Evolutionary conservation across 352 stramenopile genomes (phyloP).

Genomic region (Phytopythium cucurbitacearum): DNA sequence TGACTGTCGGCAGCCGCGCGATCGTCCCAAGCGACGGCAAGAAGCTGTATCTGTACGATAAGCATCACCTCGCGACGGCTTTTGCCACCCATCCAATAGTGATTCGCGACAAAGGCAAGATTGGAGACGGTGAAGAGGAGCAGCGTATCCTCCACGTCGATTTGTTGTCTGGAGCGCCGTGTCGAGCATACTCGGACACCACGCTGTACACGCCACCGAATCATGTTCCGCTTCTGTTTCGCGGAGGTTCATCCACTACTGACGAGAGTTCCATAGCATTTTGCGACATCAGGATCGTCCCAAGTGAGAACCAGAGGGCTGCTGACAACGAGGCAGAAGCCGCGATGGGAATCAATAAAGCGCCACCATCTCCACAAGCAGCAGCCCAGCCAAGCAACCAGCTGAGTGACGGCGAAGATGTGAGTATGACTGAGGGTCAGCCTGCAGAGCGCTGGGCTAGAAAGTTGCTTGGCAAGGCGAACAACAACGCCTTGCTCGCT

Average conservation of each 20-base stretch:
- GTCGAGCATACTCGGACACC: constrained; percentile 72
- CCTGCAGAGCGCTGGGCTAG: constrained; percentile 56
- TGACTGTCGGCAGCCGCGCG: constrained; percentile 65
- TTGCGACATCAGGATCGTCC: constrained; percentile 48
- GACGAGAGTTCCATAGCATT: constrained; percentile 63
- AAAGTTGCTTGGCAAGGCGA: constrained; percentile 51
- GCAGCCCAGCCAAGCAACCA: constrained; percentile 14
- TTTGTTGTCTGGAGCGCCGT: constrained; percentile 51
- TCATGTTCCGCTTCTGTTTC: constrained; percentile 19
- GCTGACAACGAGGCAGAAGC: constrained; percentile 3
- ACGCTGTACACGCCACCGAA: constrained; percentile 61
- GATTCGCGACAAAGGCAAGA: constrained; percentile 8
- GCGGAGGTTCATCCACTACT: constrained; percentile 17
- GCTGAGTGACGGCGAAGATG: neutral
- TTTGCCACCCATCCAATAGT: constrained; percentile 13
- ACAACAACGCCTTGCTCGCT: constrained; percentile 47
- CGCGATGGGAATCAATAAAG: constrained; percentile 2
- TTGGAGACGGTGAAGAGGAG: constrained; percentile 12
- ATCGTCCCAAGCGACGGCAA: constrained; percentile 72
- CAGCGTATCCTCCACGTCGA: constrained; percentile 61
- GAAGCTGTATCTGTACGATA: constrained; percentile 71
- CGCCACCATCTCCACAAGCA: constrained; percentile 12
- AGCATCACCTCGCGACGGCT: constrained; percentile 34
- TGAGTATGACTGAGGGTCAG: constrained; percentile 7
- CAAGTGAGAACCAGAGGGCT: constrained; percentile 13